phyloP scores from a whole-genome alignment of 805 yeast genomes.

The Myxozyma kluyveri region DNA sequence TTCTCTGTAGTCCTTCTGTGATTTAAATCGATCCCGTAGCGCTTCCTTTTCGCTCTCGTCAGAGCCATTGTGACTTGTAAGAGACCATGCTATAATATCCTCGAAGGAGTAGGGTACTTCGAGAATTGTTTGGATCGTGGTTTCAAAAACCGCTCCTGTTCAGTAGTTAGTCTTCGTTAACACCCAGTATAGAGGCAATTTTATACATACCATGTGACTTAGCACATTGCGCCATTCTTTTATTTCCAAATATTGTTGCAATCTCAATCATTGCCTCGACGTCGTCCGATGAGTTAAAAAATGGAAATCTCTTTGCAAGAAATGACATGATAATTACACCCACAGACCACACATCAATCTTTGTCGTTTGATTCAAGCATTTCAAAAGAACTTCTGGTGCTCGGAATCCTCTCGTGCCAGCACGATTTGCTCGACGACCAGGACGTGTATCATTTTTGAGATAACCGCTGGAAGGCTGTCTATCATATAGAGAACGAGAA shows the following conservation, averaged over 20 bases:
- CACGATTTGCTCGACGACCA: slow-evolving; percentile 90
- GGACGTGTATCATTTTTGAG: slow-evolving; percentile 79
- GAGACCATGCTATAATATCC: slow-evolving; percentile 46
- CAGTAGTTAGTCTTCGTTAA: background rate
- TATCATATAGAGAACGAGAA: slow-evolving; percentile 35
- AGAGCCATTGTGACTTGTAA: slow-evolving; percentile 8
- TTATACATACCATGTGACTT: slow-evolving; percentile 63
- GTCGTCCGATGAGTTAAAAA: slow-evolving; percentile 92
- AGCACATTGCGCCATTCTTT: slow-evolving; percentile 71
- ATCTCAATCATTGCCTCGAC: slow-evolving; percentile 86
- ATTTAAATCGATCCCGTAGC: background rate
- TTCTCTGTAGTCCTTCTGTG: slow-evolving; percentile 26
- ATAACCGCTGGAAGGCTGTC: slow-evolving; percentile 56
- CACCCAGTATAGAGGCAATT: no score
- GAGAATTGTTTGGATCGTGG: slow-evolving; percentile 53
- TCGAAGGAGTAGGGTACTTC: slow-evolving; percentile 44
- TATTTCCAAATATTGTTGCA: slow-evolving; percentile 73
- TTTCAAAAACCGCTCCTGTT: slow-evolving; percentile 52
- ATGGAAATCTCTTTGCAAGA: slow-evolving; percentile 78
- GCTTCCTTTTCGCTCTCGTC: slow-evolving; percentile 5
- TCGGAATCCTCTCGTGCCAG: slow-evolving; percentile 92
- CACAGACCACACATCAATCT: slow-evolving; percentile 88
- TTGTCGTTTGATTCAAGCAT: slow-evolving; percentile 77
- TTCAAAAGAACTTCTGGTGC: slow-evolving; percentile 91
- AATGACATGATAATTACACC: slow-evolving; percentile 83